These are phyloP conservation scores for Letharia lupina DNA, from an alignment of 495 filamentous ascomycete species.

Conservation along the genomic window DNA sequence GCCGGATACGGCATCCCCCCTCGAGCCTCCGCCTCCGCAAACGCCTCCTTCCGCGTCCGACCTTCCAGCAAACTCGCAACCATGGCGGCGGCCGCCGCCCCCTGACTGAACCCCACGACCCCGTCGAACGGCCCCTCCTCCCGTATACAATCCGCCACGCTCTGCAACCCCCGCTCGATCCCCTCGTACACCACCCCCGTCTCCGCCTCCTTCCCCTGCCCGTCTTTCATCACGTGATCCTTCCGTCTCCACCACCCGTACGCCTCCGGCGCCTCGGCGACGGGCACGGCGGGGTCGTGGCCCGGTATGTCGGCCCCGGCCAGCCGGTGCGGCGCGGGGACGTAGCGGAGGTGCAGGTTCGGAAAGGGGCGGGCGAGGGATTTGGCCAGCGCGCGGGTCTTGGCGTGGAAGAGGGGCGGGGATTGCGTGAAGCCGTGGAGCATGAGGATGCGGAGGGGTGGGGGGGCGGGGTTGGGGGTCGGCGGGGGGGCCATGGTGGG, in stretches of 20 bases:
- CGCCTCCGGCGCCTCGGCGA: conserved; percentile 41
- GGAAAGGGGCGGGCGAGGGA: conserved; percentile 53
- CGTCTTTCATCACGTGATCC: conserved; percentile 22
- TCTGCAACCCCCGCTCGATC: conserved; percentile 52
- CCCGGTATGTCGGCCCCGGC: conserved; percentile 62
- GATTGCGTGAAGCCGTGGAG: conserved; percentile 82
- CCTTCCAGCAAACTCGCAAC: conserved; percentile 61
- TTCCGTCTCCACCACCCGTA: conserved; percentile 85
- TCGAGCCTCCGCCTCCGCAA: conserved; percentile 30
- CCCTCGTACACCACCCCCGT: conserved; percentile 52
- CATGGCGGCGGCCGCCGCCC: conserved; percentile 55
- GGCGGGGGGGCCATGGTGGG: conserved; percentile 3
- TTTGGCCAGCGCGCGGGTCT: conserved; percentile 81
- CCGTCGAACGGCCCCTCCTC: conserved; percentile 60
- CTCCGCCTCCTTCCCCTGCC: conserved; percentile 1
- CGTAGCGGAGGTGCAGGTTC: conserved; percentile 45
- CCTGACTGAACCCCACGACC: conserved; percentile 70
- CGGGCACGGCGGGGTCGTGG: conserved; percentile 34
- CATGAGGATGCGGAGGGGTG: conserved; percentile 41
- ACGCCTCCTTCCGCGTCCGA: conserved; percentile 36
- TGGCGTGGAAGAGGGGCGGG: conserved; percentile 75
- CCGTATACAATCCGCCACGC: conserved; percentile 50
- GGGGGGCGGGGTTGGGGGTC: background rate
- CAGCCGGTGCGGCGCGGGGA: conserved; percentile 50
- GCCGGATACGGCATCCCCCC: conserved; percentile 41